Evolutionary conservation across 768 basidiomycete species (phyloP), one percentile per base, ranked within the genome.

Genomic region (Panaeolus cyanescens): DNA sequence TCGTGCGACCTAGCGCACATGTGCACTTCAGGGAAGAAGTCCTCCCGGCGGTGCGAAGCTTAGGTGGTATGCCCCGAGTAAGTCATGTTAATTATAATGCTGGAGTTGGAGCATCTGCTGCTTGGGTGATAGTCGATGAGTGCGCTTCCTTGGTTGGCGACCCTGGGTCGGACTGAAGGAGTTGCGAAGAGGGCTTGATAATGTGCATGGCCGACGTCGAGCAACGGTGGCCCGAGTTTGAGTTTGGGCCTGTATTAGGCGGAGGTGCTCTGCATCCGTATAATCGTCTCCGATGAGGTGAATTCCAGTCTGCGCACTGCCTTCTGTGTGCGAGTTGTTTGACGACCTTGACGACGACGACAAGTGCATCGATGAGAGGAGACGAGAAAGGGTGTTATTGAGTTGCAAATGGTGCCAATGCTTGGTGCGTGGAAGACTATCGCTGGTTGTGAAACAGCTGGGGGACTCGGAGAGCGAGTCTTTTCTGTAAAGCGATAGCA

Each of bases 11-110:
- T n/a, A n/a, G n/a, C n/a, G n/a, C n/a, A n/a, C n/a, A n/a, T n/a
- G n/a, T n/a, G n/a, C n/a, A n/a, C n/a, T n/a, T n/a, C n/a, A n/a
- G n/a, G 19, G 30, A 28, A 28, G n/a, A 20, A 39, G 36, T 17
- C 4, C 36, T 42, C 19, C 19, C 7, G 22, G 25, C 45, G 45
- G 10, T 15, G 45, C 19, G 45, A 25, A 5, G 45, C 45, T 28
- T 50, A 28, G 45, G 30, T 50, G 45, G 12, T 50, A 50, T 50
- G 45, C 45, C 40, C 40, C 45, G 45, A 50, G 45, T 50, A 50
- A 50, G 15, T 4, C 9, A 5, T 50, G 45, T 50, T 28, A 50
- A 30, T 50, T 25, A 0, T 8, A 28, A 5, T 50, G 25, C 45
- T 50, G 25, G 22, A 50, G 45, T 5, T 50, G 45, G 12, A 50